Evolutionary conservation across 2,329 filamentous ascomycete species (phyloP).

Genomic region (Fusarium sp.): DNA sequence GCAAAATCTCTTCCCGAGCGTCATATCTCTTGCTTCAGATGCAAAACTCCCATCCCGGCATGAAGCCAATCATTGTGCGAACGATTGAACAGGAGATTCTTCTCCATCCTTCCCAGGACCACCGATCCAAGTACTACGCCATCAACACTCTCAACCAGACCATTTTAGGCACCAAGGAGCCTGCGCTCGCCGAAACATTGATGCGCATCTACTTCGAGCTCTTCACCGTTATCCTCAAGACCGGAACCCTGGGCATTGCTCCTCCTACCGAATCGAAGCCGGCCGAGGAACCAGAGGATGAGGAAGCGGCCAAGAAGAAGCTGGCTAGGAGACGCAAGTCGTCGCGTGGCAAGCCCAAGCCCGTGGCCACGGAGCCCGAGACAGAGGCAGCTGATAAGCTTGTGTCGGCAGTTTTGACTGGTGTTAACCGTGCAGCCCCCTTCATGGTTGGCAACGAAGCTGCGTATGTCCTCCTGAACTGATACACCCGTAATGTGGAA

Average conservation of each 20-base stretch:
- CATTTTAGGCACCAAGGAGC: slow-evolving; percentile 86
- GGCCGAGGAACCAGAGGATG: slow-evolving; percentile 48
- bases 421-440: slow-evolving; percentile 95
- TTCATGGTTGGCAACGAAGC: slow-evolving; percentile 86
- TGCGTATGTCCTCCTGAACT: slow-evolving; percentile 58
- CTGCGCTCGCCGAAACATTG: slow-evolving; percentile 81
- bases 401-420: slow-evolving; percentile 89
- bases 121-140: slow-evolving; percentile 93
- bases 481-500: not conserved
- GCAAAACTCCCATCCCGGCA: slow-evolving; percentile 87
- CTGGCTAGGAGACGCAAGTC: slow-evolving; percentile 42
- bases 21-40: slow-evolving; percentile 95
- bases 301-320: slow-evolving; percentile 5
- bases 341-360: slow-evolving; percentile 31
- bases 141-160: slow-evolving; percentile 98
- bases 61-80: slow-evolving; percentile 90
- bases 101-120: slow-evolving; percentile 86
- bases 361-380: slow-evolving; percentile 67
- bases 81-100: slow-evolving; percentile 89
- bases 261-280: slow-evolving; percentile 60
- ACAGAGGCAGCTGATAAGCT: slow-evolving; percentile 83
- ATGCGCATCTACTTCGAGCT: slow-evolving; percentile 92
- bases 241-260: slow-evolving; percentile 51
- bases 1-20: slow-evolving; percentile 93
- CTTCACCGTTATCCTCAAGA: slow-evolving; percentile 86